Evolutionary conservation across 805 yeast genomes (phyloP).

Genomic region (Cyberlindnera mrakii): DNA sequence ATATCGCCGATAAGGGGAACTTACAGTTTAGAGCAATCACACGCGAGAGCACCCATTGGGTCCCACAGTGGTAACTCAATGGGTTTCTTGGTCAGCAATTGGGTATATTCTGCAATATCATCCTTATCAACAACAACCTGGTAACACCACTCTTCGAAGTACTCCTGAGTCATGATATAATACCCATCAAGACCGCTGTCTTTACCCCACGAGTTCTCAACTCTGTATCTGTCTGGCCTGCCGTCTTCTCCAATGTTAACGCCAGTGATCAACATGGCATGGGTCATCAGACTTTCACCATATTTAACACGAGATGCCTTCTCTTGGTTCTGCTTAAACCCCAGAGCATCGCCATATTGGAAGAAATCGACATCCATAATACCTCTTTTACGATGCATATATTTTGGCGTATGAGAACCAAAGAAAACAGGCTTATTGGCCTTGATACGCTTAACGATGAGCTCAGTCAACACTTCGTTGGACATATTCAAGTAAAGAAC

Average conservation of each 20-base stretch:
- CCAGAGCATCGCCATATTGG: constrained; percentile 51
- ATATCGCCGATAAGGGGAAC: background rate
- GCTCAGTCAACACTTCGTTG: constrained; percentile 47
- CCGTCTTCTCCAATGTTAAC: constrained; percentile 65
- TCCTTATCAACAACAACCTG: constrained; percentile 58
- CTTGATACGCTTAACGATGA: constrained; percentile 64
- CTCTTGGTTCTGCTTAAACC: constrained; percentile 42
- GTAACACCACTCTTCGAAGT: constrained; percentile 69
- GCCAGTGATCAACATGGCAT: constrained; percentile 83
- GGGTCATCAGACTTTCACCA: constrained; percentile 77
- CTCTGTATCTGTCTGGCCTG: constrained; percentile 61
- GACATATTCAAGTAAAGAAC: constrained; percentile 69
- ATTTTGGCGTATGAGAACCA: constrained; percentile 86
- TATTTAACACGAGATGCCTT: constrained; percentile 69
- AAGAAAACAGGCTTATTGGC: constrained; percentile 77
- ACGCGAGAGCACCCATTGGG: constrained; percentile 73
- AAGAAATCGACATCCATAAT: constrained; percentile 66
- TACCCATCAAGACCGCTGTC: constrained; percentile 63
- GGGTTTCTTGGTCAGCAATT: constrained; percentile 35
- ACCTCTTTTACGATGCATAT: constrained; percentile 54
- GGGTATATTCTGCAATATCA: constrained; percentile 32
- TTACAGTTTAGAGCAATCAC: constrained; percentile 1
- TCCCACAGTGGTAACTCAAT: constrained; percentile 70
- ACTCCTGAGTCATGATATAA: constrained; percentile 66
- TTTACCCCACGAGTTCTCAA: constrained; percentile 76